These are phyloP conservation scores for Lactifluus hygrophoroides DNA, from an alignment of 768 basidiomycete species.

Conservation along the genomic window DNA sequence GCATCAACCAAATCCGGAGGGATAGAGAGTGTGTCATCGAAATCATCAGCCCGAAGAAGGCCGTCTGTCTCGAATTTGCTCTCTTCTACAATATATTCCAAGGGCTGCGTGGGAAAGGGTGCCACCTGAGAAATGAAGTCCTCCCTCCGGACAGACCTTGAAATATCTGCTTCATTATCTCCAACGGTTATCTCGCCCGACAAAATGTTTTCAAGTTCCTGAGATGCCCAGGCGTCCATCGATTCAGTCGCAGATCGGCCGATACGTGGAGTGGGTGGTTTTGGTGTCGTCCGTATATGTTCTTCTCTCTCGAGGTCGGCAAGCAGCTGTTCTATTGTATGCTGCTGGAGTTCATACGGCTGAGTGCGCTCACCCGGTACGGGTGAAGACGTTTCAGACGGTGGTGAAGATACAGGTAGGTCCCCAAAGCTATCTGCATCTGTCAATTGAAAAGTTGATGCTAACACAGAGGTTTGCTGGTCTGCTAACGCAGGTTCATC, in stretches of 20 bases:
- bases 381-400: conserved; percentile 8
- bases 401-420: conserved; percentile 16
- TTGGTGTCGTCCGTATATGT: background rate
- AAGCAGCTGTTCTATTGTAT: conserved; percentile 10
- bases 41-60: background rate
- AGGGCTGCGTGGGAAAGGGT: background rate
- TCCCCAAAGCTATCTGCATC: conserved; percentile 19
- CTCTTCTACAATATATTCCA: conserved; percentile 13
- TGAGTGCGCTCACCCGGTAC: background rate
- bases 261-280: background rate
- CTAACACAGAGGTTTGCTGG: background rate
- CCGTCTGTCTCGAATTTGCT: background rate
- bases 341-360: background rate
- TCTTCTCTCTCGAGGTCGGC: conserved; percentile 7
- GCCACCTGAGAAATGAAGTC: background rate
- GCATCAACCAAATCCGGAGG: conserved; percentile 2
- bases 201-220: conserved; percentile 9
- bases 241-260: background rate
- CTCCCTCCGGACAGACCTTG: background rate
- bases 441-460: conserved; percentile 4
- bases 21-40: conserved; percentile 6
- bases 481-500: background rate
- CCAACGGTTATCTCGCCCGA: background rate
- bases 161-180: background rate
- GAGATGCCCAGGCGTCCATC: conserved; percentile 6